Base-by-base conservation (phyloP, 2,329 filamentous ascomycete species). In the Xylaria sp. region DNA sequence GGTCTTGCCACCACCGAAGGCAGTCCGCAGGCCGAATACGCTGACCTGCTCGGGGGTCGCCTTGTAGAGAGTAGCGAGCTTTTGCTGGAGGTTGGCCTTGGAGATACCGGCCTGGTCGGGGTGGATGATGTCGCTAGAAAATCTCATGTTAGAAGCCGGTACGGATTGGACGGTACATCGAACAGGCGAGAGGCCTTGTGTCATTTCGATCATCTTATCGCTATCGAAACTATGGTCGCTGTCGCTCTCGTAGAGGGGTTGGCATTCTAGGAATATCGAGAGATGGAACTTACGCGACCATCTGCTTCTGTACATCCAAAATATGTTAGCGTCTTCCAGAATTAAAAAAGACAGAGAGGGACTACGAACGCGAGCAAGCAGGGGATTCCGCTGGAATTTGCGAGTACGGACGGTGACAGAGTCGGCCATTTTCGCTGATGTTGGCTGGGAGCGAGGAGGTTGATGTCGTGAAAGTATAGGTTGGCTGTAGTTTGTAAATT, bases 381-480 rank as follows among this genome's bases (percentile, higher is more conserved):
- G 94, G 85, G 96, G 93, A 91, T 99, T 99, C 89, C 94, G 94
- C 88, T 98, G 97, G 93, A 99, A 99, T 90, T 98, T 98, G 93
- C 96, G 95, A 86, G 96, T 99, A 89, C 96, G 91, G 87, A 94
- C 87, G 81, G 92, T 94, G 83, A 94, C 91, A 82, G 86, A 85
- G 86, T 94, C 92, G 86, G 94, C 92, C 95, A 98, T 97, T 85
- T 86, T 97, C 88, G 86, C 86, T 85, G 69, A 68, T 76, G 63
- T 67, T 75, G 74, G 70, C 69, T 59, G 67, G 64, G 56, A 69
- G 69, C 69, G 69, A 72, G 55, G 64, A 59, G 68, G 68, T 72
- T 70, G 70, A 70, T 66, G 68, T 72, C 70, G 70, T 70, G 62
- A 62, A 33, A 36, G 36, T 54, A n/a, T n/a, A 28, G 55, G 64